These are phyloP conservation scores for Lentinula boryana DNA, from an alignment of 768 basidiomycete species.

Conservation along the genomic window DNA sequence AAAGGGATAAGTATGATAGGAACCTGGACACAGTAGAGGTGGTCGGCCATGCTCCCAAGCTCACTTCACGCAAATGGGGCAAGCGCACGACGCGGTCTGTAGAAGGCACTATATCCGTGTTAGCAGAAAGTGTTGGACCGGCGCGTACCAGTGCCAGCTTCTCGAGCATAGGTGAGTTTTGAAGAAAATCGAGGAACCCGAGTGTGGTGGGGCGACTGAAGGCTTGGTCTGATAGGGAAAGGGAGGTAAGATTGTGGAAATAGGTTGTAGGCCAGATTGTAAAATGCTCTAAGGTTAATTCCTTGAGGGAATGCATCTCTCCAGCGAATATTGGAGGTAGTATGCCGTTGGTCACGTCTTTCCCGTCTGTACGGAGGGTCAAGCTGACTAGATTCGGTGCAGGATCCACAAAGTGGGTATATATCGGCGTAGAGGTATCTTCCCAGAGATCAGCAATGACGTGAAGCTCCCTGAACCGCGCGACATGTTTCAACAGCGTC, in stretches of 20 bases:
- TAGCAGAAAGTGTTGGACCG: conserved; percentile 5
- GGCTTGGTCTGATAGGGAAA: conserved; percentile 2
- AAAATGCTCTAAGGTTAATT: conserved; percentile 2
- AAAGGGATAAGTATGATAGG: neutral
- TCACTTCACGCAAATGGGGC: neutral
- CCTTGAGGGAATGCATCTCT: neutral
- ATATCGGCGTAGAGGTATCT: neutral
- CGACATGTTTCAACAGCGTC: neutral
- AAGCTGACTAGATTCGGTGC: conserved; percentile 5
- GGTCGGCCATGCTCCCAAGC: neutral
- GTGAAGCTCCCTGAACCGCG: conserved; percentile 2
- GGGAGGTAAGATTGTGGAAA: conserved; percentile 5
- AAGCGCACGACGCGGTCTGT: neutral
- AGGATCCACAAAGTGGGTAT: neutral
- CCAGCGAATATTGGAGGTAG: conserved; percentile 5
- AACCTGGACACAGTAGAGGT: neutral
- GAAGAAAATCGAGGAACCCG: conserved; percentile 4
- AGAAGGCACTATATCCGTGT: conserved; percentile 6
- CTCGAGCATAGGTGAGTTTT: conserved; percentile 6
- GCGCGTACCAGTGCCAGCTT: conserved; percentile 2
- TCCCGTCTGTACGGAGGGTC: neutral
- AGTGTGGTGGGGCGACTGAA: neutral
- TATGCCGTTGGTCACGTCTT: neutral
- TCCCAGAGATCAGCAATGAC: conserved; percentile 3
- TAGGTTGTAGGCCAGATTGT: conserved; percentile 6